Evolutionary conservation across 139 green algal species (phyloP).

Genomic region (Chlorella vulgaris): DNA sequence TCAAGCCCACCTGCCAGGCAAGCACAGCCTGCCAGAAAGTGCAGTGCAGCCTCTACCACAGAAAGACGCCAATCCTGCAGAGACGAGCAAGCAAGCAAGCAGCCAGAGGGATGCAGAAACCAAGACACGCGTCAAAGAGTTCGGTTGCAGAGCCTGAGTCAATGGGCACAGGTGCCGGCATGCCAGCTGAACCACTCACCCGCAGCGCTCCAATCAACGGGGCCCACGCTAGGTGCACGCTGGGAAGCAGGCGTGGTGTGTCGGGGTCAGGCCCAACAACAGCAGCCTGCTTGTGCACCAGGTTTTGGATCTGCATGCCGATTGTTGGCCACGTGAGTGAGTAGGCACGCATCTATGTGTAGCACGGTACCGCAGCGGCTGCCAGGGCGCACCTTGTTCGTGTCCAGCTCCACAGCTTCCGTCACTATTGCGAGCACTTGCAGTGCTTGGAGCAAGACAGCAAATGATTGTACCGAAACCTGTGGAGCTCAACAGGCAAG

Average conservation of each 20-base stretch:
- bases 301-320: constrained; percentile 24
- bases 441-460: constrained; percentile 40
- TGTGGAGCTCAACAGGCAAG: too few relatives aligned
- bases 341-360: too few relatives aligned
- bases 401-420: constrained; percentile 29
- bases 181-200: constrained; percentile 15
- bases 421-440: constrained; percentile 37
- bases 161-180: too few relatives aligned
- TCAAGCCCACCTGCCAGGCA: constrained; percentile 37
- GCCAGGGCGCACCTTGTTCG: neutral
- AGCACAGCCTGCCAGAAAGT: constrained; percentile 20
- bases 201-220: constrained; percentile 61
- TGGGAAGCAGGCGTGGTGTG: constrained; percentile 68
- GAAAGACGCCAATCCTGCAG: constrained; percentile 56
- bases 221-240: constrained; percentile 67
- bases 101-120: neutral
- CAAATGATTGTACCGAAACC: constrained; percentile 57
- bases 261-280: constrained; percentile 59
- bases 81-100: neutral
- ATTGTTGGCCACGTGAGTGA: neutral
- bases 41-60: constrained; percentile 42
- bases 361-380: too few relatives aligned
- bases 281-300: constrained; percentile 20
- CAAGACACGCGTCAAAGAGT: too few relatives aligned
- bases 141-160: too few relatives aligned